These are phyloP conservation scores for Exophiala bonariae DNA, from an alignment of 2,329 filamentous ascomycete genomes.

Conservation along the genomic window DNA sequence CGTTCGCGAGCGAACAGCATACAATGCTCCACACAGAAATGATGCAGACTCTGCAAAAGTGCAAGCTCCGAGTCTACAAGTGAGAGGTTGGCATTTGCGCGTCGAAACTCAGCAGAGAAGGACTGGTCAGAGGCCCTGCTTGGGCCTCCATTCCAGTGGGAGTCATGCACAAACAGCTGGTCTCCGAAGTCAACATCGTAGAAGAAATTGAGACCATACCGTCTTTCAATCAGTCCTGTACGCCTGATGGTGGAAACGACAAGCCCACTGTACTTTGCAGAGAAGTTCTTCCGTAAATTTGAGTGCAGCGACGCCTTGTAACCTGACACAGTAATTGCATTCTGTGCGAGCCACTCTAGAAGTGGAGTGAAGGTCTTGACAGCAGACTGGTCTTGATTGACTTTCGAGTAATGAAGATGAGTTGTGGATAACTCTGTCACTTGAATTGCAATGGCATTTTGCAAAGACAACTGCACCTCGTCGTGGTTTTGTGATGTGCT, in stretches of 20 bases:
- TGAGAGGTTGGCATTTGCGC: constrained; percentile 87
- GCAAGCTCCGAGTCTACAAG: constrained; percentile 80
- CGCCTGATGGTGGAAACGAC: constrained; percentile 78
- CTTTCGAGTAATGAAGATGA: constrained; percentile 82
- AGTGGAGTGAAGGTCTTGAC: constrained; percentile 72
- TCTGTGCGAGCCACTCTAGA: constrained; percentile 75
- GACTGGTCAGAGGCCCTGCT: constrained; percentile 14
- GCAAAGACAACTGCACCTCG: constrained; percentile 50
- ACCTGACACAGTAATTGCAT: constrained; percentile 73
- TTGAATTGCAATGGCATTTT: constrained; percentile 74
- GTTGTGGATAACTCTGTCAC: constrained; percentile 87
- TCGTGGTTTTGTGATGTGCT: constrained; percentile 53
- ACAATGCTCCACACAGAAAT: constrained; percentile 80
- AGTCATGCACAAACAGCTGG: constrained; percentile 73
- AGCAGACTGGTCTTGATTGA: constrained; percentile 67
- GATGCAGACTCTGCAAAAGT: constrained; percentile 86
- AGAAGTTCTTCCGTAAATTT: constrained; percentile 83
- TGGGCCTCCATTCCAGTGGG: constrained; percentile 70
- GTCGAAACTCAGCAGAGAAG: constrained; percentile 78
- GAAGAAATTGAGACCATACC: constrained; percentile 76
- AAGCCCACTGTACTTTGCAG: constrained; percentile 71
- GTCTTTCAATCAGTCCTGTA: constrained; percentile 63
- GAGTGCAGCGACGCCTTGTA: constrained; percentile 87
- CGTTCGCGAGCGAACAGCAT: constrained; percentile 54
- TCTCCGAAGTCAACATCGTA: constrained; percentile 78